phyloP scores from a whole-genome alignment of 352 stramenopile species.

The Phytophthora pini region DNA sequence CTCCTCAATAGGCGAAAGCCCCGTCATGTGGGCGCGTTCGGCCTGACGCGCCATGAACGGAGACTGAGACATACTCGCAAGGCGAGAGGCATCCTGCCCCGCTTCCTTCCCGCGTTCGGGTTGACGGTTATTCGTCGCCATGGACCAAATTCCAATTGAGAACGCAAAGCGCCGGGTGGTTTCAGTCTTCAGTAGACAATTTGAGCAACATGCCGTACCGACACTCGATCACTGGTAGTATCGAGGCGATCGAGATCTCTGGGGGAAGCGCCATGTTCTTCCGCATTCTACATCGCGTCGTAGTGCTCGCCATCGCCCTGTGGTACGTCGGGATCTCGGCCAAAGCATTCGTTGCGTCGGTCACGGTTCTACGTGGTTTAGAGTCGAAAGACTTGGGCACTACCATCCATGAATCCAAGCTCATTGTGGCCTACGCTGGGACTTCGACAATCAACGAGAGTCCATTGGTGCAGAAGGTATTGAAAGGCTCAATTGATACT shows the following conservation, averaged over 20 bases:
- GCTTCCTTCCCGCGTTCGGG: slow-evolving; percentile 18
- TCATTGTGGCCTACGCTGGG: slow-evolving; percentile 44
- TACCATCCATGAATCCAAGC: slow-evolving; percentile 12
- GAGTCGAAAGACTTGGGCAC: slow-evolving; percentile 26
- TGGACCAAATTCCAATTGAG: no score
- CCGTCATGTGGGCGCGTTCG: slow-evolving; percentile 73
- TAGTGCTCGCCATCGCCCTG: slow-evolving; percentile 26
- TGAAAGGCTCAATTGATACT: slow-evolving; percentile 28
- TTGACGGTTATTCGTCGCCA: slow-evolving; percentile 17
- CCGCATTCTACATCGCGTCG: slow-evolving; percentile 18
- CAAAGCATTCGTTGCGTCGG: slow-evolving; percentile 13
- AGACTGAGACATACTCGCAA: slow-evolving; percentile 39
- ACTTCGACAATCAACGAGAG: slow-evolving; percentile 30
- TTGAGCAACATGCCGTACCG: no score
- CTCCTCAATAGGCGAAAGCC: slow-evolving; percentile 84
- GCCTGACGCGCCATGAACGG: slow-evolving; percentile 82
- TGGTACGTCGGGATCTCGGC: slow-evolving; percentile 33
- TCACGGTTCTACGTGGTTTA: slow-evolving; percentile 25
- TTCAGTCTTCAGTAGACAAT: no score
- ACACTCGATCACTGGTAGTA: slow-evolving; percentile 2
- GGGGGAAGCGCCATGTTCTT: slow-evolving; percentile 17
- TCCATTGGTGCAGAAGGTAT: slow-evolving; percentile 30
- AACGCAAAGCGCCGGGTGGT: no score
- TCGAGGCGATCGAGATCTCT: slow-evolving; percentile 5
- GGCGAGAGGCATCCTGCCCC: slow-evolving; percentile 14